phyloP scores from a whole-genome alignment of 176 grass and related monocot genomes.

The Pharus latifolius region DNA sequence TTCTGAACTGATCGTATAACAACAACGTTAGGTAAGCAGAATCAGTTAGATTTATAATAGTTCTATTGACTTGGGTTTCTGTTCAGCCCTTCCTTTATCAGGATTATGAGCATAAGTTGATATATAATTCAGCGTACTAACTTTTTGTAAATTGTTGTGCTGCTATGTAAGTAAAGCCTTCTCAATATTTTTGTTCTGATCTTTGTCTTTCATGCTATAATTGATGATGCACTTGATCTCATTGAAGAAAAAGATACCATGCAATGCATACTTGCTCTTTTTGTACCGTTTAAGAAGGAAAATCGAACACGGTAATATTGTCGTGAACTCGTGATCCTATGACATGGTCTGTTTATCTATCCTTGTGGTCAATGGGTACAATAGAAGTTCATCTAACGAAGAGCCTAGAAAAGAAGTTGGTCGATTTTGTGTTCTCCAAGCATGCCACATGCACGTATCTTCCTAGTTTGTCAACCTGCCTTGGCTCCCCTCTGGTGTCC shows the following conservation, averaged over 20 bases:
- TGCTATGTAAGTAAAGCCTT: not conserved
- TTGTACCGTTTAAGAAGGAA: not conserved
- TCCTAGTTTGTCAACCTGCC: conserved; percentile 85
- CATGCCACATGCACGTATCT: conserved; percentile 77
- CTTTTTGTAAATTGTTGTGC: conserved; percentile 12
- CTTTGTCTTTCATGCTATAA: not conserved
- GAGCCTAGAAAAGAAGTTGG: conserved; percentile 72
- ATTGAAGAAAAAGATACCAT: not conserved
- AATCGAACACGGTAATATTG: not conserved
- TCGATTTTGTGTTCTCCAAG: conserved; percentile 54
- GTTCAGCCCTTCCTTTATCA: conserved; percentile 6
- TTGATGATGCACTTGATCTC: not conserved
- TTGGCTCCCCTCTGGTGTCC: conserved; percentile 72
- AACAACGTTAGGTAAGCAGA: conserved; percentile 13
- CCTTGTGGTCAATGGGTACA: not conserved
- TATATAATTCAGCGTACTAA: conserved; percentile 18
- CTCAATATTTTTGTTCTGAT: not conserved
- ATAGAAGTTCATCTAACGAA: conserved; percentile 53
- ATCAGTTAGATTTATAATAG: not conserved
- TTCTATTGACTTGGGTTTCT: conserved; percentile 1
- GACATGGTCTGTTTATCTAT: conserved; percentile 11
- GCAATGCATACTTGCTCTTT: not conserved
- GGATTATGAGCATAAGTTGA: not conserved
- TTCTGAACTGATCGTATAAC: not conserved
- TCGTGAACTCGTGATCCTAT: not conserved